These are phyloP conservation scores for Crithidia brevicula DNA, from an alignment of 208 protist genomes.

Conservation along the genomic window DNA sequence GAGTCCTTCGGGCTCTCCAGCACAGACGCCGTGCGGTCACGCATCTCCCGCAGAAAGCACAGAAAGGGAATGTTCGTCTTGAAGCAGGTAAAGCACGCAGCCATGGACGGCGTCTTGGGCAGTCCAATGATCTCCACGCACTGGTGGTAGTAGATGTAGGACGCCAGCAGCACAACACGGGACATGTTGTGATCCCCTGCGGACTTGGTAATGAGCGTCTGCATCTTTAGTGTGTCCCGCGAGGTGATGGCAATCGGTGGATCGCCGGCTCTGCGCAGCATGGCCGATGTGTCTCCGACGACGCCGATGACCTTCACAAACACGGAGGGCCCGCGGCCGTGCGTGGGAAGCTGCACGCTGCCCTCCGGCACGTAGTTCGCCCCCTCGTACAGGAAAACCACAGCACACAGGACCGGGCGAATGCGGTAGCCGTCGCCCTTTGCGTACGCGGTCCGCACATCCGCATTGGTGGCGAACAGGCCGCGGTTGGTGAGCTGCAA, in stretches of 20 bases:
- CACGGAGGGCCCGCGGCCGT: constrained; percentile 8
- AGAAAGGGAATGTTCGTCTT: constrained; percentile 82
- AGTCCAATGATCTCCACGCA: constrained; percentile 42
- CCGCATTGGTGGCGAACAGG: constrained; percentile 45
- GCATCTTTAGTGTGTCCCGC: constrained; percentile 32
- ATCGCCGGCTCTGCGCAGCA: constrained; percentile 13
- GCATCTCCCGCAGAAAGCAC: constrained; percentile 77
- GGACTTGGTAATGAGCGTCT: constrained; percentile 72
- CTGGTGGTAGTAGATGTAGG: constrained; percentile 60
- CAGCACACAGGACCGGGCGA: constrained; percentile 57
- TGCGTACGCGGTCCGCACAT: constrained; percentile 33
- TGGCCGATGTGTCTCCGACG: constrained; percentile 31
- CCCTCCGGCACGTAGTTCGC: constrained; percentile 45
- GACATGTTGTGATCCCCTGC: constrained; percentile 80
- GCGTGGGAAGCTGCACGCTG: constrained; percentile 41
- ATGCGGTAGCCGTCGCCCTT: constrained; percentile 27
- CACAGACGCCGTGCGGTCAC: constrained; percentile 36
- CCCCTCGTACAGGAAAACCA: constrained; percentile 70
- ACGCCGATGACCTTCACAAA: constrained; percentile 66
- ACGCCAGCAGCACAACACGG: constrained; percentile 55
- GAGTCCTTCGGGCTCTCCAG: constrained; percentile 25
- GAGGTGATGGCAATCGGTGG: neutral
- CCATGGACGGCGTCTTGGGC: constrained; percentile 33
- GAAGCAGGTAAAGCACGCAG: constrained; percentile 33
- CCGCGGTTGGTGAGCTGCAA: constrained; percentile 5